Evolutionary conservation across 495 filamentous ascomycete genomes (phyloP).

Genomic region (Hyaloscypha variabilis): DNA sequence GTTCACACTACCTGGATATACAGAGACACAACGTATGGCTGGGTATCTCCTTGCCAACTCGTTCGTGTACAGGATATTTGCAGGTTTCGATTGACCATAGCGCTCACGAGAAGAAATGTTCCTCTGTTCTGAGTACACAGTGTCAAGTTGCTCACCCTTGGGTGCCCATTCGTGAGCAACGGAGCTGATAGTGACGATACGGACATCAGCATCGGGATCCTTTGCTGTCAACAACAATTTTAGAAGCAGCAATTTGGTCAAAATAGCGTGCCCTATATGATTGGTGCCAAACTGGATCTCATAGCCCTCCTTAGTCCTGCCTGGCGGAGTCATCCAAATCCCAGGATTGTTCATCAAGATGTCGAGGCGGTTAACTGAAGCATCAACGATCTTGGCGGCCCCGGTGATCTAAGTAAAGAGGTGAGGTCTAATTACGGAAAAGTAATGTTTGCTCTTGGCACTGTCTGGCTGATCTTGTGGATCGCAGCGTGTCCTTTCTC

Average conservation of each 20-base stretch:
- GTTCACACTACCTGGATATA: constrained; percentile 68
- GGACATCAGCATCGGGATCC: constrained; percentile 41
- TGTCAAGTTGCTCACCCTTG: constrained; percentile 37
- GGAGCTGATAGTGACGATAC: constrained; percentile 44
- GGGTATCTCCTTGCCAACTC: constrained; percentile 64
- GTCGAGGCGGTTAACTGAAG: constrained; percentile 43
- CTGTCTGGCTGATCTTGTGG: not conserved
- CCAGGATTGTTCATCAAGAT: constrained; percentile 73
- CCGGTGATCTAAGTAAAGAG: constrained; percentile 18
- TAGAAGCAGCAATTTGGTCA: constrained; percentile 66
- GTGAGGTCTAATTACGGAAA: constrained; percentile 24
- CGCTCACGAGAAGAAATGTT: constrained; percentile 42
- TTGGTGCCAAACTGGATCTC: constrained; percentile 74
- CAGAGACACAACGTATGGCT: constrained; percentile 52
- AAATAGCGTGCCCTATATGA: constrained; percentile 66
- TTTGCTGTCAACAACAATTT: constrained; percentile 47
- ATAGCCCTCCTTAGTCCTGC: constrained; percentile 58
- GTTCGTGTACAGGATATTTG: constrained; percentile 63
- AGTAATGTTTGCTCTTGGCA: constrained; percentile 6
- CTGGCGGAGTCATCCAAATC: constrained; percentile 56
- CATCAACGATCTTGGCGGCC: constrained; percentile 9
- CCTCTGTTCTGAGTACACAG: constrained; percentile 40
- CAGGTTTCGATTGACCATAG: constrained; percentile 69
- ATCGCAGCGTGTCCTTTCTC: not conserved
- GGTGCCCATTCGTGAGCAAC: constrained; percentile 38